These are phyloP conservation scores for Ogataea trehaloabstinens DNA, from an alignment of 805 yeast genomes.

Conservation along the genomic window DNA sequence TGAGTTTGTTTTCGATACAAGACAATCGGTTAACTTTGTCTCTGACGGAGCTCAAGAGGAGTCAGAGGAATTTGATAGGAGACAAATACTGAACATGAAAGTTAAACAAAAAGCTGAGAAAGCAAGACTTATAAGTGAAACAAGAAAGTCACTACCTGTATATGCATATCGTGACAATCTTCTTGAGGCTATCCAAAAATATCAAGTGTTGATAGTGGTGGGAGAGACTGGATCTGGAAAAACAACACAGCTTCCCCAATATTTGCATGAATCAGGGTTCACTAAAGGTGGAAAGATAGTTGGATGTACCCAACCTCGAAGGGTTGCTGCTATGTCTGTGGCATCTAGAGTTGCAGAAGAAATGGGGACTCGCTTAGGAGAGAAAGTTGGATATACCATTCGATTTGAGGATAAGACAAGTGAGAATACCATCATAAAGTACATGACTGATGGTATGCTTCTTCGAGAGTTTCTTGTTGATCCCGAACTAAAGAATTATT, in stretches of 20 bases:
- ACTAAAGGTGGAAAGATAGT: constrained; percentile 53
- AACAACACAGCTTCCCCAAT: constrained; percentile 92
- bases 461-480: constrained; percentile 80
- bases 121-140: constrained; percentile 42
- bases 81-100: constrained; percentile 13
- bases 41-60: constrained; percentile 36
- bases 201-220: constrained; percentile 78
- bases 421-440: constrained; percentile 69
- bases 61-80: constrained; percentile 29
- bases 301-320: constrained; percentile 91
- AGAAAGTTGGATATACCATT: constrained; percentile 83
- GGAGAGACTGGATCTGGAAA: constrained; percentile 98
- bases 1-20: constrained; percentile 73
- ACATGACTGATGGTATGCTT: constrained; percentile 95
- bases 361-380: constrained; percentile 75
- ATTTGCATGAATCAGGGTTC: constrained; percentile 78
- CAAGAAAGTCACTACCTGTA: constrained; percentile 73
- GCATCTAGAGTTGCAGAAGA: constrained; percentile 92
- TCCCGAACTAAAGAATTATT: constrained; percentile 63
- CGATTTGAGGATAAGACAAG: constrained; percentile 81
- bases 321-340: constrained; percentile 92
- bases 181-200: constrained; percentile 53
- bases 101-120: constrained; percentile 36
- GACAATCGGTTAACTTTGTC: constrained; percentile 57
- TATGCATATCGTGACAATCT: constrained; percentile 59